phyloP scores from a whole-genome alignment of 2,329 filamentous ascomycete species.

The Paraphaeosphaeria sporulosa region DNA sequence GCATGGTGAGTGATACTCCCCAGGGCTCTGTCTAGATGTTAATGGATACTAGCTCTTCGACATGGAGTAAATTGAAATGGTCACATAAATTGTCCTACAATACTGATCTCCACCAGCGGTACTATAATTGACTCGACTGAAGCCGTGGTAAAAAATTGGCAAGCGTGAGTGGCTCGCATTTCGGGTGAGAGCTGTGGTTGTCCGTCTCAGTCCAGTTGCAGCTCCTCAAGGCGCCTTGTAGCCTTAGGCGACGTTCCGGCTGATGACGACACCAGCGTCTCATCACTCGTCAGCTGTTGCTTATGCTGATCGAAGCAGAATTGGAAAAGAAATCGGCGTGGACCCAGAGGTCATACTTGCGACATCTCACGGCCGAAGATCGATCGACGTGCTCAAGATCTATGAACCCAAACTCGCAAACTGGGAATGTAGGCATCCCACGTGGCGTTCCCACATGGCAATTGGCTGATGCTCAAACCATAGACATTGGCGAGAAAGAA shows the following conservation, averaged over 20 bases:
- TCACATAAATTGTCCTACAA: background rate
- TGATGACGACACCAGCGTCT: background rate
- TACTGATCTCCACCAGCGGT: slow-evolving; percentile 57
- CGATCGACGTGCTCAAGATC: slow-evolving; percentile 83
- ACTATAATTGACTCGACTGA: slow-evolving; percentile 83
- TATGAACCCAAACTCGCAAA: slow-evolving; percentile 86
- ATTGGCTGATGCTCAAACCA: slow-evolving; percentile 15
- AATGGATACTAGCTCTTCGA: slow-evolving; percentile 37
- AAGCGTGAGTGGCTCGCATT: slow-evolving; percentile 59
- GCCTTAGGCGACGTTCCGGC: background rate
- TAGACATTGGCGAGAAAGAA: slow-evolving; percentile 83
- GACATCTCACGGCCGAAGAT: slow-evolving; percentile 89
- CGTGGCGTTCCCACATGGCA: slow-evolving; percentile 9
- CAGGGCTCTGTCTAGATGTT: background rate
- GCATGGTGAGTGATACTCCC: slow-evolving; percentile 42
- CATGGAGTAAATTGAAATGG: slow-evolving; percentile 35
- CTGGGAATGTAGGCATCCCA: slow-evolving; percentile 79
- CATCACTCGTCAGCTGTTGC: background rate
- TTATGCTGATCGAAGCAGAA: slow-evolving; percentile 55
- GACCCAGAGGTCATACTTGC: slow-evolving; percentile 84
- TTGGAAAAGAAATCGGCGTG: slow-evolving; percentile 83
- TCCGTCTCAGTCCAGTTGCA: background rate
- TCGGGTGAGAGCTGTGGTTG: background rate
- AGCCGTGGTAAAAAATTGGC: slow-evolving; percentile 81
- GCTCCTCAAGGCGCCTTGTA: background rate